These are phyloP conservation scores for Leccinum pellstonianum DNA, from an alignment of 768 basidiomycete species.

Conservation along the genomic window DNA sequence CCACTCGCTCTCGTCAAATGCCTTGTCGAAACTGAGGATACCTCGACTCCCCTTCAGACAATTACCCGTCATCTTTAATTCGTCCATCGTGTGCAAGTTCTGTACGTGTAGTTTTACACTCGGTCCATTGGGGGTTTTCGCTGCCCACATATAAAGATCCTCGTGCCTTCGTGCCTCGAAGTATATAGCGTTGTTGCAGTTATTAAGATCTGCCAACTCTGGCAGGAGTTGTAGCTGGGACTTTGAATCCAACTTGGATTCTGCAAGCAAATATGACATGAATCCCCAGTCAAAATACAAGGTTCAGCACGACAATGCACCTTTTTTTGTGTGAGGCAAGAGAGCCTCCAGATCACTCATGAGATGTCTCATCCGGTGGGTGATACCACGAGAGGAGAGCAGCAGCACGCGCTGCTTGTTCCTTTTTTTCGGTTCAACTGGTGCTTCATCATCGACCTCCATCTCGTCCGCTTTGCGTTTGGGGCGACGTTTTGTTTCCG, in stretches of 20 bases:
- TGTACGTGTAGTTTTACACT: constrained; percentile 97
- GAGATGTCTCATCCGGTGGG: constrained; percentile 94
- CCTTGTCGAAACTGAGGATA: constrained; percentile 86
- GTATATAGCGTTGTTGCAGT: constrained; percentile 96
- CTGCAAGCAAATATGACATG: constrained; percentile 40
- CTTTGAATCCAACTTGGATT: constrained; percentile 97
- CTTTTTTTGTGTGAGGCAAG: constrained; percentile 95
- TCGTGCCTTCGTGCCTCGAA: constrained; percentile 96
- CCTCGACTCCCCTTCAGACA: constrained; percentile 95
- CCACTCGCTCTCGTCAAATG: constrained; percentile 88
- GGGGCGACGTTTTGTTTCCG: constrained; percentile 41
- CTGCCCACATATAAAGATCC: constrained; percentile 95
- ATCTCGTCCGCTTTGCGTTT: constrained; percentile 68
- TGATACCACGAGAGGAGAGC: constrained; percentile 90
- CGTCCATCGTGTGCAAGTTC: constrained; percentile 99
- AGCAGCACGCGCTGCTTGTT: constrained; percentile 96
- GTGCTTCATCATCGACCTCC: constrained; percentile 53
- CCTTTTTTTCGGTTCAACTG: constrained; percentile 51
- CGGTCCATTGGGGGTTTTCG: constrained; percentile 96
- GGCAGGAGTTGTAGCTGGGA: constrained; percentile 89
- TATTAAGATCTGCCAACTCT: constrained; percentile 94
- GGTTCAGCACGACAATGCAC: constrained; percentile 44
- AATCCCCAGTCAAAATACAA: background rate
- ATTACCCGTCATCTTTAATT: constrained; percentile 99
- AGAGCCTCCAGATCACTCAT: constrained; percentile 92